Conservation (phyloP, 1,139 yeast species). For the Kodamaea suecica region DNA sequence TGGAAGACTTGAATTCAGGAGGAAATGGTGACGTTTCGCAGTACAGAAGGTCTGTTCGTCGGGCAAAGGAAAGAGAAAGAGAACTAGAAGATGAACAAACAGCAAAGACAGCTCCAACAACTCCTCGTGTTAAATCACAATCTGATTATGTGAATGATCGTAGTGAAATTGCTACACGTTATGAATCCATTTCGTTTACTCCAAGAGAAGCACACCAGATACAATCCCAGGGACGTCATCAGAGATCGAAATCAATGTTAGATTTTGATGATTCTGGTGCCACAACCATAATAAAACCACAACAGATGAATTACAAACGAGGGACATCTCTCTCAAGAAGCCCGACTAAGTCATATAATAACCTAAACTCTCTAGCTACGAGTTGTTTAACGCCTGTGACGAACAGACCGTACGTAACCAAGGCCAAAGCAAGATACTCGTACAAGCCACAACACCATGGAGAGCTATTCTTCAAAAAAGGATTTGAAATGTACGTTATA, state of each 20-base stretch:
- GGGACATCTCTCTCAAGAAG: conserved; percentile 25
- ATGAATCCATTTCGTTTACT: conserved; percentile 33
- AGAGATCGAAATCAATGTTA: conserved; percentile 46
- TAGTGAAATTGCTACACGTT: conserved; percentile 38
- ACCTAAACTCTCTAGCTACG: conserved; percentile 27
- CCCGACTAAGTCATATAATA: conserved; percentile 30
- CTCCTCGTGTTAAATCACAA: conserved; percentile 16
- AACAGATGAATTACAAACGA: conserved; percentile 7
- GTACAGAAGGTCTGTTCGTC: conserved; percentile 39
- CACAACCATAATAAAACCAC: conserved; percentile 11
- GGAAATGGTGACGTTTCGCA: conserved; percentile 56
- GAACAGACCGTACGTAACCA: conserved; percentile 52
- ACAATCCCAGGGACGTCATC: conserved; percentile 1
- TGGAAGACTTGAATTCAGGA: conserved; percentile 66
- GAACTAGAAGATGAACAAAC: conserved; percentile 8
- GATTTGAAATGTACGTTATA: conserved; percentile 67
- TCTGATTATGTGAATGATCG: conserved; percentile 37
- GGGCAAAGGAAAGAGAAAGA: conserved; percentile 17
- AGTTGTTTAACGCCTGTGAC: conserved; percentile 30
- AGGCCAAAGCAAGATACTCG: conserved; percentile 67
- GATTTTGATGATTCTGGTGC: conserved; percentile 15
- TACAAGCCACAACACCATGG: conserved; percentile 78
- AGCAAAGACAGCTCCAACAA: conserved; percentile 17
- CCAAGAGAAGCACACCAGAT: conserved; percentile 12
- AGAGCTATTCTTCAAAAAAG: conserved; percentile 70